These are phyloP conservation scores for Fonsecaea pugnacius DNA, from an alignment of 2,329 filamentous ascomycete species.

Conservation along the genomic window DNA sequence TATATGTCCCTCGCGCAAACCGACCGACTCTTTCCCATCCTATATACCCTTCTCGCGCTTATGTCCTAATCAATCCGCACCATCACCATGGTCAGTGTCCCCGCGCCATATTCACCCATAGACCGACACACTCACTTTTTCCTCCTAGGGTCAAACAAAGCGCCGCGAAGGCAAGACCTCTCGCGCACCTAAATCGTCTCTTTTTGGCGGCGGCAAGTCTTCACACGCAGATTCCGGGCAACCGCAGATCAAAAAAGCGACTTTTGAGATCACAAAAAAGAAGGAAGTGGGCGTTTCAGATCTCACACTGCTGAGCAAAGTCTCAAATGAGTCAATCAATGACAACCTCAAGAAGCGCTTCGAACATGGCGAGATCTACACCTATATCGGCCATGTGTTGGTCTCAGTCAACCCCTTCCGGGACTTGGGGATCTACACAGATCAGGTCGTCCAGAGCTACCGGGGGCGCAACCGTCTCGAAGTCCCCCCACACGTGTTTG, in stretches of 20 bases:
- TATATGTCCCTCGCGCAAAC: neutral
- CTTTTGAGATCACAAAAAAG: constrained; percentile 96
- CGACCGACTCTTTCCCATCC: neutral
- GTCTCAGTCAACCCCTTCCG: constrained; percentile 98
- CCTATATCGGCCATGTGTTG: constrained; percentile 98
- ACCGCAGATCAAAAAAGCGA: constrained; percentile 87
- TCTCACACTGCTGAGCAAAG: constrained; percentile 95
- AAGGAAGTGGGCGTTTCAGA: constrained; percentile 99
- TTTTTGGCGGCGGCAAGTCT: constrained; percentile 37
- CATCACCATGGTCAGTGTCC: constrained; percentile 27
- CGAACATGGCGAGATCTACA: constrained; percentile 97
- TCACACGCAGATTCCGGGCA: constrained; percentile 49
- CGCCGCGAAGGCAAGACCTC: constrained; percentile 39
- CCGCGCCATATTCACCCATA: neutral
- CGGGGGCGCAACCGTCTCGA: constrained; percentile 96
- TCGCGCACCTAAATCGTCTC: constrained; percentile 36
- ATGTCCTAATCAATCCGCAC: constrained; percentile 28
- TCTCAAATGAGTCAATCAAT: constrained; percentile 99
- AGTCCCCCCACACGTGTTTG: constrained; percentile 91
- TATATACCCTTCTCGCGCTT: constrained; percentile 18
- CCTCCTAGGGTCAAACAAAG: constrained; percentile 38
- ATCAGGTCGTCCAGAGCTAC: constrained; percentile 89
- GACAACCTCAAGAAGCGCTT: constrained; percentile 98
- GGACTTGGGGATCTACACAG: constrained; percentile 97
- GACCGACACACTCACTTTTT: constrained; percentile 21